Base-by-base conservation (phyloP, 208 protist genomes). In the Sergeia podlipaevii region DNA sequence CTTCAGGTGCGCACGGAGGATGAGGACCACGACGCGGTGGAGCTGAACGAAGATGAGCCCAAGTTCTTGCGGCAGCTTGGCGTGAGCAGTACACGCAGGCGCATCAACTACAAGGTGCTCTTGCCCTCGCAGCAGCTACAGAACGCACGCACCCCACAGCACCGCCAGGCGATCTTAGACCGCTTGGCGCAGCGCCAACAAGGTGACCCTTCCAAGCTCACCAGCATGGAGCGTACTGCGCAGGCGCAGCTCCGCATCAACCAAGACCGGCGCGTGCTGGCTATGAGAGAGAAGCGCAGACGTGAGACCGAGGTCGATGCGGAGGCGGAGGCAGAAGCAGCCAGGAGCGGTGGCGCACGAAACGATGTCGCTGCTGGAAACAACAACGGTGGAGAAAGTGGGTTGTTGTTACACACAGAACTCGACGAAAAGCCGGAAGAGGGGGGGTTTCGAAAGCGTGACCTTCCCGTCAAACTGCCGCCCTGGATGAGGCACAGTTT, bases 41-140 rank as follows among this genome's bases (percentile, higher is more conserved):
- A 92, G 68, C 68, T 95, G 37, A 95, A 92, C 67, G 84, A 92
- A 45, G 77, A 74, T 51, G 80, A 95, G 61, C 84, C 88, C 17
- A 54, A 47, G 26, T 95, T 95, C 47, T 61, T 95, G 53, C 62
- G 73, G 30, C 67, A 72, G 33, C 32, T 85, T 38, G 83, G 82
- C 26, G 52, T 89, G 17, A 62, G 77, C 45, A 80, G 77, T 15
- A 66, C 80, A 43, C 70, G 79, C 10, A 65, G 65, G 18, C 64
- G 66, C 41, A 74, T 94, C 60, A 95, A 95, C 65, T 95, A 92
- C 68, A 80, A 81, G 30, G 70, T 76, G 6, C 58, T 77, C 15
- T 56, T 94, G 41, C 87, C 87, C 4, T 87, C 87, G 46, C 70
- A 95, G 70, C 77, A 80, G 65, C 71, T 95, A 24, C 77, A 79